Evolutionary conservation across 179 eudicot genomes (phyloP).

Genomic region (Patellifolia procumbens): DNA sequence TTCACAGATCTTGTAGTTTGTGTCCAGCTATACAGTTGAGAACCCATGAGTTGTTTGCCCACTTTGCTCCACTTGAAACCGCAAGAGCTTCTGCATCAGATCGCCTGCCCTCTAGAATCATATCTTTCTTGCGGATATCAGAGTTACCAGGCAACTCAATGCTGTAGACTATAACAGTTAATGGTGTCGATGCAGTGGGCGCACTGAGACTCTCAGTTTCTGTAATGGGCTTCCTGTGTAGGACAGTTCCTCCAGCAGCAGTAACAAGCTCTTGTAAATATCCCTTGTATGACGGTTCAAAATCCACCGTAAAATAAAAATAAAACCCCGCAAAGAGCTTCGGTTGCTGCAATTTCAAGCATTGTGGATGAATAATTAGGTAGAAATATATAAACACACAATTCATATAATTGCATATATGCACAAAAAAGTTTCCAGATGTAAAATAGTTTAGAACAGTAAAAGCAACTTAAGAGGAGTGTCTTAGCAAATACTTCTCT

Average conservation of each 20-base stretch:
- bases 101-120: constrained; percentile 42
- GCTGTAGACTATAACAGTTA: constrained; percentile 61
- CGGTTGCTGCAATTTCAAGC: constrained; percentile 58
- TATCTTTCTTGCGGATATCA: constrained; percentile 36
- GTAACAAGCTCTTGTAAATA: constrained; percentile 76
- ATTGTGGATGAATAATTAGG: neutral
- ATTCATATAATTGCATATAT: neutral
- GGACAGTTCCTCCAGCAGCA: constrained; percentile 77
- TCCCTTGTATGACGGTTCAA: constrained; percentile 61
- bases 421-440: neutral
- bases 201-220: constrained; percentile 24
- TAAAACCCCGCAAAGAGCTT: constrained; percentile 67
- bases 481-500: neutral
- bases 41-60: constrained; percentile 77
- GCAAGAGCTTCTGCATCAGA: constrained; percentile 77
- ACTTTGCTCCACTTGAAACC: constrained; percentile 49
- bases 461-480: neutral
- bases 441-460: neutral
- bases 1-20: constrained; percentile 47
- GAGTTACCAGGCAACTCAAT: constrained; percentile 63
- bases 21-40: constrained; percentile 78
- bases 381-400: neutral
- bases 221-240: constrained; percentile 77
- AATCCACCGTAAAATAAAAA: constrained; percentile 75
- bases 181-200: constrained; percentile 21